phyloP scores from a whole-genome alignment of 805 yeast species.

The Barnettozyma sucrosica region DNA sequence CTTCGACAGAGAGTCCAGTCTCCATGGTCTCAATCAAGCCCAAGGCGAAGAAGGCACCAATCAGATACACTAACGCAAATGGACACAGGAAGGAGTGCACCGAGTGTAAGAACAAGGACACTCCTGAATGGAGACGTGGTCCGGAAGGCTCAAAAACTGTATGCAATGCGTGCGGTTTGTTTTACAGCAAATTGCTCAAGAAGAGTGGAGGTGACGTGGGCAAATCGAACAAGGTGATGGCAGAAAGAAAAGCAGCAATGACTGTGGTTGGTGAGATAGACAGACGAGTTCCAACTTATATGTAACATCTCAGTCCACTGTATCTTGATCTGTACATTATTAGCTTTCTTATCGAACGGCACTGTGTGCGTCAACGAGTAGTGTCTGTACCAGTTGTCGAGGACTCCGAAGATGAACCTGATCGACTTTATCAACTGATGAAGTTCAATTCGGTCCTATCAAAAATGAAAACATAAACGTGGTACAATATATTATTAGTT shows the following conservation, averaged over 20 bases:
- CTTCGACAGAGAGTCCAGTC: not conserved
- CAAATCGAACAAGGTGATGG: conserved; percentile 1
- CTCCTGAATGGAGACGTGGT: conserved; percentile 21
- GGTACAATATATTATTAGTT: no score
- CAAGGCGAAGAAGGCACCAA: not conserved
- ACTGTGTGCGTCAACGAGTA: no score
- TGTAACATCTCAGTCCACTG: no score
- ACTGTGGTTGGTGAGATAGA: conserved; percentile 3
- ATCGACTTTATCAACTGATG: no score
- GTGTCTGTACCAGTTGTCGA: no score
- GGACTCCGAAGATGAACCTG: no score
- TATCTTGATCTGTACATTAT: no score
- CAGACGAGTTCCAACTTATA: conserved; percentile 8
- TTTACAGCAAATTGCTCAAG: conserved; percentile 12
- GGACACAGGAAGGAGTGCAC: conserved; percentile 2
- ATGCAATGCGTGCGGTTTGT: conserved; percentile 20
- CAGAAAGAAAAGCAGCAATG: not conserved
- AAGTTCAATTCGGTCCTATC: no score
- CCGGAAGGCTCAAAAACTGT: conserved; percentile 15
- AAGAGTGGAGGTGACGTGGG: conserved; percentile 9
- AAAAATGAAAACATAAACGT: no score
- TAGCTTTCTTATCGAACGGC: no score
- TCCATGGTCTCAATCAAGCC: not conserved
- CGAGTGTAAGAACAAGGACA: conserved; percentile 8
- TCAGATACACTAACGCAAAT: not conserved